phyloP scores from a whole-genome alignment of 768 basidiomycete genomes.

The Cubamyces sp. region DNA sequence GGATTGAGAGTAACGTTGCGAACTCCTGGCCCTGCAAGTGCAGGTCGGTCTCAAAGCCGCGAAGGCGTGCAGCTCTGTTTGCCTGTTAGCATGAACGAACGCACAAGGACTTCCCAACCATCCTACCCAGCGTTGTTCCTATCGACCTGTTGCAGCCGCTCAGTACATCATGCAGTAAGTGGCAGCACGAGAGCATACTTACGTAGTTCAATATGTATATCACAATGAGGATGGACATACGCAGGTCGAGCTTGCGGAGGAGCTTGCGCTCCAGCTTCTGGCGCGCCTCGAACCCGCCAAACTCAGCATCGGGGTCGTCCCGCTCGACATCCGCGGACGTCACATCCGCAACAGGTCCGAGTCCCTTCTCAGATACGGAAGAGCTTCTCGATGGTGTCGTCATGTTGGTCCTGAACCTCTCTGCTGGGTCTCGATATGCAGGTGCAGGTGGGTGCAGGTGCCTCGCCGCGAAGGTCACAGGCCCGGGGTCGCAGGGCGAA shows the following conservation, averaged over 20 bases:
- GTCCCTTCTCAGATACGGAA: constrained; percentile 14
- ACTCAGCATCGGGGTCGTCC: constrained; percentile 37
- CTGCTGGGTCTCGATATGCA: neutral
- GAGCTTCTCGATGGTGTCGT: constrained; percentile 22
- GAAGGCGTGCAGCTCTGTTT: constrained; percentile 67
- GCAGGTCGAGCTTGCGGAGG: constrained; percentile 47
- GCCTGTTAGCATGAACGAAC: neutral
- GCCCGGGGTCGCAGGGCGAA: neutral
- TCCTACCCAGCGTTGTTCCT: constrained; percentile 68
- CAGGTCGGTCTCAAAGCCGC: constrained; percentile 72
- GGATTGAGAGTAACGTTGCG: constrained; percentile 65
- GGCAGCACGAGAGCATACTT: constrained; percentile 24
- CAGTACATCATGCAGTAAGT: neutral
- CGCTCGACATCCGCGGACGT: constrained; percentile 7
- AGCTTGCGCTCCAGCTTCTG: constrained; percentile 46
- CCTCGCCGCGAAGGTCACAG: neutral
- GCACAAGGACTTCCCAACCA: neutral
- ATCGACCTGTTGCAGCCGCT: constrained; percentile 51
- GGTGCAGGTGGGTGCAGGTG: too few relatives aligned
- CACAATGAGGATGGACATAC: constrained; percentile 49
- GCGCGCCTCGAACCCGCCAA: constrained; percentile 43
- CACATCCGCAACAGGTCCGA: constrained; percentile 8
- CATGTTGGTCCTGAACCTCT: neutral
- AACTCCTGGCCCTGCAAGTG: constrained; percentile 67
- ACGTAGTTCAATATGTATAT: constrained; percentile 54